These are phyloP conservation scores for Zymoseptoria pseudotritici DNA, from an alignment of 2,329 filamentous ascomycete genomes.

Conservation along the genomic window DNA sequence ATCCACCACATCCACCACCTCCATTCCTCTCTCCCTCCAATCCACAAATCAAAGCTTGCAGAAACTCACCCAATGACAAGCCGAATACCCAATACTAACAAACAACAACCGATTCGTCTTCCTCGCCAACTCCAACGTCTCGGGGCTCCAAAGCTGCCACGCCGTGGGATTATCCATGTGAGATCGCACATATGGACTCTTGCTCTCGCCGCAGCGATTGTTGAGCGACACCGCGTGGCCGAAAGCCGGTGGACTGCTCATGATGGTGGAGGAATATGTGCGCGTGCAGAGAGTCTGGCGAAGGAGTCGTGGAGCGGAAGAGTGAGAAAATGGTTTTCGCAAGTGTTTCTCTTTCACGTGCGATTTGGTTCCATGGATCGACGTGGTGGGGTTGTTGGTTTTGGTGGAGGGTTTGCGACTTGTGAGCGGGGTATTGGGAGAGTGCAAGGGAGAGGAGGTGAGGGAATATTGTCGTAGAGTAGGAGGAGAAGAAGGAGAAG, in stretches of 20 bases:
- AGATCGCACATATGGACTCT: conserved; percentile 62
- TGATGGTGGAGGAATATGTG: conserved; percentile 7
- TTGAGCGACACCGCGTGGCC: conserved; percentile 21
- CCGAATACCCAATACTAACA: conserved; percentile 87
- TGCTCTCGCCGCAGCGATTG: conserved; percentile 54
- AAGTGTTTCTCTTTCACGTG: not conserved
- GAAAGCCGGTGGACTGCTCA: conserved; percentile 12
- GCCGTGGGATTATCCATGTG: conserved; percentile 76
- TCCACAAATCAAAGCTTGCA: not conserved
- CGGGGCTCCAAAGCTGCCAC: conserved; percentile 83
- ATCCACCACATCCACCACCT: not conserved
- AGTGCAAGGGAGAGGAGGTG: not conserved
- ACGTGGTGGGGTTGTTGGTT: not conserved
- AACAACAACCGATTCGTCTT: conserved; percentile 83
- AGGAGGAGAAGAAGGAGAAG: not conserved
- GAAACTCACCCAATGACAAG: conserved; percentile 65
- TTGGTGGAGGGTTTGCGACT: not conserved
- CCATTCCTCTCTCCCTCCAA: not conserved
- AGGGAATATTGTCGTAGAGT: not conserved
- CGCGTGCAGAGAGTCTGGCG: not conserved
- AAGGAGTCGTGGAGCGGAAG: not conserved
- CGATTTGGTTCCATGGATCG: not conserved
- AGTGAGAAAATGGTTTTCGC: not conserved
- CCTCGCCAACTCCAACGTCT: conserved; percentile 68
- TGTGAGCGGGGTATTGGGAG: not conserved